A percentile compares a stretch with the other conserved stretches of the same genome.
These are phyloP conservation scores for Leptomonas seymouri DNA, from an alignment of 208 protist species.

Conservation along the genomic window DNA sequence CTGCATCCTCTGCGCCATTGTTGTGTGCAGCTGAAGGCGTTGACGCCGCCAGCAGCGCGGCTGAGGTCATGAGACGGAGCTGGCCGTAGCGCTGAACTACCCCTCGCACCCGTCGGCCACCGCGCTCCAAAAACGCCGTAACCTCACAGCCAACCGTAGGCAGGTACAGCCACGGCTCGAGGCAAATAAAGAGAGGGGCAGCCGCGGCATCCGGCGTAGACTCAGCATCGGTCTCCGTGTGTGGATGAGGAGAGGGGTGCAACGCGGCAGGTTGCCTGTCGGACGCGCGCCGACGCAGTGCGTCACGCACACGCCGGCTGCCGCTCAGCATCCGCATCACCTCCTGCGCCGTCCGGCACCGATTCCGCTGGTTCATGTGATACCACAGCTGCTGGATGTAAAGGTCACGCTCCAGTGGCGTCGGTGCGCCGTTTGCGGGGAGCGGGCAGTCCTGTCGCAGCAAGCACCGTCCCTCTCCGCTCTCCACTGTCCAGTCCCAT, in stretches of 20 bases:
- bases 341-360: slow-evolving; percentile 47
- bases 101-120: slow-evolving; percentile 54
- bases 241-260: slow-evolving; percentile 1
- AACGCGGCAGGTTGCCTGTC: background rate
- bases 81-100: slow-evolving; percentile 71
- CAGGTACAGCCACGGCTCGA: slow-evolving; percentile 80
- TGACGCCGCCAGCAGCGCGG: slow-evolving; percentile 39
- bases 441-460: slow-evolving; percentile 62
- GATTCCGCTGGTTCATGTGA: slow-evolving; percentile 73
- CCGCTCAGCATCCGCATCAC: slow-evolving; percentile 56
- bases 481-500: slow-evolving; percentile 71
- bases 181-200: slow-evolving; percentile 39
- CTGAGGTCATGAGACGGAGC: slow-evolving; percentile 82
- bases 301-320: slow-evolving; percentile 48
- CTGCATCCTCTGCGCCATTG: background rate
- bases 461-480: slow-evolving; percentile 35
- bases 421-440: slow-evolving; percentile 74
- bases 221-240: background rate
- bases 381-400: slow-evolving; percentile 72
- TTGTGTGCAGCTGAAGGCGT: background rate
- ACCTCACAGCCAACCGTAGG: slow-evolving; percentile 78
- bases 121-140: slow-evolving; percentile 57
- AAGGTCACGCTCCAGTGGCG: slow-evolving; percentile 84
- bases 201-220: background rate
- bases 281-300: slow-evolving; percentile 15